Evolutionary conservation across 2,329 filamentous ascomycete species (phyloP).

Genomic region (Pseudocercospora crystallina): DNA sequence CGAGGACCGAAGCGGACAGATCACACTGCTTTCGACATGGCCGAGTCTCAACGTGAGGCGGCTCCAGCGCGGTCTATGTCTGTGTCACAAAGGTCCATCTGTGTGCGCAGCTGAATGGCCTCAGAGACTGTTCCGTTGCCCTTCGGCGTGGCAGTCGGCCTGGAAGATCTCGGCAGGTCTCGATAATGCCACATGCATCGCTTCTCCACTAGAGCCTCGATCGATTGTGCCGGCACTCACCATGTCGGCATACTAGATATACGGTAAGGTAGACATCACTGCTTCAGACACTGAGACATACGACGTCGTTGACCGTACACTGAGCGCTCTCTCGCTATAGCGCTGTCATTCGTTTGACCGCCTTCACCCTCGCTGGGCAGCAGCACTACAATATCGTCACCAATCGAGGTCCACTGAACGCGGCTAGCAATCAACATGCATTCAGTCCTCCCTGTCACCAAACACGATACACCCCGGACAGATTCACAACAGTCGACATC

Average conservation of each 20-base stretch:
- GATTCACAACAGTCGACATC: slow-evolving; percentile 4
- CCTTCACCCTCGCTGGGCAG: not conserved
- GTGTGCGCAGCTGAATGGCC: no score
- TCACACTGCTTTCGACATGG: not conserved
- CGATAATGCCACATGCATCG: not conserved
- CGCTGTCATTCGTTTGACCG: not conserved
- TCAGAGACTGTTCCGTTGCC: no score
- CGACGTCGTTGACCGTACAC: no score
- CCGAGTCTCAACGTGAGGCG: not conserved
- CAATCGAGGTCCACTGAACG: no score
- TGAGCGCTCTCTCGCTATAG: no score
- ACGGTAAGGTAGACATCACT: no score
- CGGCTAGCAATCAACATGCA: slow-evolving; percentile 7
- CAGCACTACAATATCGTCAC: no score
- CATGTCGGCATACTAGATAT: no score
- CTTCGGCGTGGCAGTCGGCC: not conserved
- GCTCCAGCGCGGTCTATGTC: slow-evolving; percentile 3
- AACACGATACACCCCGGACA: slow-evolving; percentile 7
- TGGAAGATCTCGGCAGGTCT: slow-evolving; percentile 12
- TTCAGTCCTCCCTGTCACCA: slow-evolving; percentile 11
- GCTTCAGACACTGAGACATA: no score
- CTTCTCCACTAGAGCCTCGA: no score
- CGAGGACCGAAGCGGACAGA: not conserved
- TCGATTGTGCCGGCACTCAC: no score
- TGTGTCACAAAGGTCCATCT: not conserved